Base-by-base conservation (phyloP, 345 rosid genomes). In the Eucalyptus polyanthemos region DNA sequence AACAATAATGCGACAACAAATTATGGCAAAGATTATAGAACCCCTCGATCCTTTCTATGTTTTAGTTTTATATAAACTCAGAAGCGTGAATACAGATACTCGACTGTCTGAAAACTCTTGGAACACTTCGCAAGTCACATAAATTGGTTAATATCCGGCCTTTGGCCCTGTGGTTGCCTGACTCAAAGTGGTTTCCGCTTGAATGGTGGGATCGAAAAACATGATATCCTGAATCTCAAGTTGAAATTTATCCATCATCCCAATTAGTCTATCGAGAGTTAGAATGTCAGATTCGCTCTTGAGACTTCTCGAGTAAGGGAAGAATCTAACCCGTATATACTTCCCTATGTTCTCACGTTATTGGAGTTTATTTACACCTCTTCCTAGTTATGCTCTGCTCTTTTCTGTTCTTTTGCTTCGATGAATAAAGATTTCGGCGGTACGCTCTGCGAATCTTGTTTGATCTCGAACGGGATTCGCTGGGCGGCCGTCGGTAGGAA, bases 161-260 rank as follows among this genome's bases (percentile, higher is more conserved):
- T 17, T 34, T 34, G 44, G 24, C 24, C 25, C 13, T 34, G 6
- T 8, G 25, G 25, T 69, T 21, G 80, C 24, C 24, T 15, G 1
- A 69, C 44, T 21, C 12, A 69, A 21, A 34, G 44, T 1, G 7
- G 7, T 69, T 69, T 69, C 11, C 7, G 0, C 12, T 21, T 69
- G 7, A 17, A 0, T 17, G 24, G 44, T 17, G 80, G 80, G 24
- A 34, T 69, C 4, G 2, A 6, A 34, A 17, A 10, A 19, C 11
- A 0, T 34, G 25, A 69, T 17, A 1, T 69, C 44, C 2, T 8
- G 7, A 21, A 17, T n/a, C 2, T 7, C 40, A 34, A n/a, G 21
- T 65, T 69, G 44, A 69, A 69, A 17, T 69, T 69, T 14, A 17
- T 69, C 44, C 1, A 11, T 3, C 13, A n/a, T 69, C 80, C 7